Evolutionary conservation across 768 basidiomycete species (phyloP), one percentile per base, ranked within the genome.

Genomic region (Kwoniella shandongensis): DNA sequence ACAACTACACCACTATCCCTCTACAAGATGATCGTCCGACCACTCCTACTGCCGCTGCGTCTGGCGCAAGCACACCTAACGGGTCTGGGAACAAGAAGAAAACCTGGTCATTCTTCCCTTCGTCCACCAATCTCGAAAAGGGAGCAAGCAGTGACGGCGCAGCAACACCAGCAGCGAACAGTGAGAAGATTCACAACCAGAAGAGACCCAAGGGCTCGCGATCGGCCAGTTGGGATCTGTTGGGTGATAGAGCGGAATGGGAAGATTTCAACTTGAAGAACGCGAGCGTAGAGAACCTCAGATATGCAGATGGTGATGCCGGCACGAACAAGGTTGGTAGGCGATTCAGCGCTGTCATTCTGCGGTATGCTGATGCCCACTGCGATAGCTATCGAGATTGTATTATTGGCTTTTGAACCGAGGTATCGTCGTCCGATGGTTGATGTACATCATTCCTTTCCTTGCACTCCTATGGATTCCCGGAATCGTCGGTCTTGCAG

Each of bases 381-480:
- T 38, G 36, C 10, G 10, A 38, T 49, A 88, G 86, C 72, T 86
- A 39, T 77, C 82, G 0, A 83, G 81, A 65, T 72, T 86, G 3
- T 90, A 89, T 77, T 79, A 86, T 61, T 90, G 86, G 75, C 81
- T 90, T 8, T 69, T 90, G 49, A 86, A 86, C 67, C 83, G 83
- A 18, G 88, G 87, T 2, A 85, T 90, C 70, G 80, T 89, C 44
- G 86, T 88, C 7, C 83, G 89, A 35, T 91, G 89, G 89, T 79
- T 84, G 20, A 60, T 91, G 32, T 79, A 76, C 78, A 88, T 92
- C 67, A 71, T 90, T 17, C 89, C 89, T 1, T 75, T 89, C 25
- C 77, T 89, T 36, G 83, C 76, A 36, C 40, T 77, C 10, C 67
- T 79, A 5, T 79, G 79, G 79, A 76, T 79, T 38, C 78, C 79